Conservation (phyloP, 2,329 filamentous ascomycete genomes). For the Diaporthe sp. region DNA sequence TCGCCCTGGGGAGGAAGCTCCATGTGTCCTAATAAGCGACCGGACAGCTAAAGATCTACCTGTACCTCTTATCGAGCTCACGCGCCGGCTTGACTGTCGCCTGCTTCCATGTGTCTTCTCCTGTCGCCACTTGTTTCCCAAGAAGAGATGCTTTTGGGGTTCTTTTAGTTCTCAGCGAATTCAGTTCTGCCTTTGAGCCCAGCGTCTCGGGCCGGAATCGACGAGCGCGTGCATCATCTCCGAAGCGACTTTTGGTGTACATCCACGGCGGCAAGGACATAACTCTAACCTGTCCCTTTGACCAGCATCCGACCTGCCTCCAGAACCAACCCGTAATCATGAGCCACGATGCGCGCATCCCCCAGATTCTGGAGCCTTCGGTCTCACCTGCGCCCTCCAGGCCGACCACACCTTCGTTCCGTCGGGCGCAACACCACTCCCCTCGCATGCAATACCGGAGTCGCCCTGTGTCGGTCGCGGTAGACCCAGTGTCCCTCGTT, state of each 20-base stretch:
- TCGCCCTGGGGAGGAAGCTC: conserved; percentile 33
- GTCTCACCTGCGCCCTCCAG: conserved; percentile 42
- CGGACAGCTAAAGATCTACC: conserved; percentile 21
- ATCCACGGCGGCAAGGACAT: neutral
- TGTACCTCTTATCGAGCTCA: conserved; percentile 25
- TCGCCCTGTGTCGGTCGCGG: conserved; percentile 80
- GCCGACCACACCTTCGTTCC: conserved; percentile 45
- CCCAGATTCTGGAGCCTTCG: conserved; percentile 44
- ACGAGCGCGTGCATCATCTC: conserved; percentile 24
- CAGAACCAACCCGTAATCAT: conserved; percentile 34
- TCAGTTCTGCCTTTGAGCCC: conserved; percentile 2
- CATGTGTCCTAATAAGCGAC: conserved; percentile 36
- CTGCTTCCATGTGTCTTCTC: conserved; percentile 1
- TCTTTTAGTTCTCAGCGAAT: neutral
- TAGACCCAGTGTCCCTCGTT: conserved; percentile 91
- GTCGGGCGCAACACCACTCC: conserved; percentile 44
- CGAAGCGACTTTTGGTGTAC: conserved; percentile 11
- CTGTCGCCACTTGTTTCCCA: conserved; percentile 4
- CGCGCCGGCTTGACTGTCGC: conserved; percentile 11
- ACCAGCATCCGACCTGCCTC: neutral
- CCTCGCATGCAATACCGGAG: conserved; percentile 70
- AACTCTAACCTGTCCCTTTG: conserved; percentile 19
- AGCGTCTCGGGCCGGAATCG: conserved; percentile 16
- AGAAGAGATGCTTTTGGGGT: conserved; percentile 11
- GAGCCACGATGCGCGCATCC: conserved; percentile 43